A percentile compares a stretch with the other conserved stretches of the same genome.
These are phyloP conservation scores for Dacryopinax spathularia DNA, from an alignment of 768 basidiomycete genomes.

Conservation along the genomic window DNA sequence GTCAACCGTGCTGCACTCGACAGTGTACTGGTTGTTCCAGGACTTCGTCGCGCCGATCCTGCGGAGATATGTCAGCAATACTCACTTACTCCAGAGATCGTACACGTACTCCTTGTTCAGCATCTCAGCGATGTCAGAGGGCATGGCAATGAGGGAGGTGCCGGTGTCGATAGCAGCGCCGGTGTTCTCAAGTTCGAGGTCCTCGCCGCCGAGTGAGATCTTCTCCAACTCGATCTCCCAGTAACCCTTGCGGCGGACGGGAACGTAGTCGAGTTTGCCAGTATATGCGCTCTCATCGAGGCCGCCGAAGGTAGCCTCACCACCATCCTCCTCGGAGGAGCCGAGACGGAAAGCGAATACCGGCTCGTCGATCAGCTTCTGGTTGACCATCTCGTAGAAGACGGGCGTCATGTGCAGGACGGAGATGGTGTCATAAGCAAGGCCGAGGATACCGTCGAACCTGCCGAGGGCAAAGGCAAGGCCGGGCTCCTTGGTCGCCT, in stretches of 20 bases:
- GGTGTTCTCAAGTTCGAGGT: conserved; percentile 80
- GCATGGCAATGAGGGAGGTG: conserved; percentile 89
- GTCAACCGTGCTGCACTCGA: conserved; percentile 80
- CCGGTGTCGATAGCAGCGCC: conserved; percentile 88
- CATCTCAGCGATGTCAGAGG: conserved; percentile 94
- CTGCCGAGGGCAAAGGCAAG: conserved; percentile 95
- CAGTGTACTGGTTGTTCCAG: conserved; percentile 91
- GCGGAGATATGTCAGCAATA: background rate
- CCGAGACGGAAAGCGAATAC: conserved; percentile 94
- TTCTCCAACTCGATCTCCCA: conserved; percentile 95
- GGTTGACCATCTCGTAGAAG: conserved; percentile 83
- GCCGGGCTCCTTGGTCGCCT: conserved; percentile 91
- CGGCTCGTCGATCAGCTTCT: conserved; percentile 64
- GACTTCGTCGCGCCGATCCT: conserved; percentile 82
- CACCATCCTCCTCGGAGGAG: conserved; percentile 70
- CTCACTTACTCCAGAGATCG: background rate
- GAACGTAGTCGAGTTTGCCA: conserved; percentile 74
- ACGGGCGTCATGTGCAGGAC: conserved; percentile 88
- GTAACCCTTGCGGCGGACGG: conserved; percentile 87
- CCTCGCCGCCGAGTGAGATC: conserved; percentile 72
- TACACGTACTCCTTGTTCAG: conserved; percentile 57
- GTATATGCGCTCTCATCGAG: conserved; percentile 62
- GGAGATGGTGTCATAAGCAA: conserved; percentile 88
- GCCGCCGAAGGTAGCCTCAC: conserved; percentile 85
- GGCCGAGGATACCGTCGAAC: conserved; percentile 90